Percentiles rank a stretch among this genome's conserved stretches.
phyloP scores from a whole-genome alignment of 2,329 filamentous ascomycete genomes.

The Paraphoma sp. region DNA sequence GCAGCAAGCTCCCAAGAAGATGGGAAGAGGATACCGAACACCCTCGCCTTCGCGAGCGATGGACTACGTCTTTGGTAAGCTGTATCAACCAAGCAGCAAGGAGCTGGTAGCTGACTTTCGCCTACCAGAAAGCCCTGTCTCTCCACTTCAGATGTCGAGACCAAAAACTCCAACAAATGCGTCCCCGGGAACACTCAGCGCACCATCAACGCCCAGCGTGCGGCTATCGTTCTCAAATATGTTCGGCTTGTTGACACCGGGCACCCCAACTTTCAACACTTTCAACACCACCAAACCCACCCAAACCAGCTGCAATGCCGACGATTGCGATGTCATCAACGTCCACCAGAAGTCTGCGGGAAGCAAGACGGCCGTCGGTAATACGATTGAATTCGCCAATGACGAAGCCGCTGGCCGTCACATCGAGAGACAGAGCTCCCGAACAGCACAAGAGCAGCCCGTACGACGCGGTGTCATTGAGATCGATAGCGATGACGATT shows the following conservation, averaged over 20 bases:
- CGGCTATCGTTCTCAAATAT: not conserved
- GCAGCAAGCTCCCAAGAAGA: not conserved
- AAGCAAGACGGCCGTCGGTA: not conserved
- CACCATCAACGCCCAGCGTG: not conserved
- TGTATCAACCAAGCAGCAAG: not conserved
- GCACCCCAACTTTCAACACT: not conserved
- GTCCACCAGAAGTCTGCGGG: not conserved
- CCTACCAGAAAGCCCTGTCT: not conserved
- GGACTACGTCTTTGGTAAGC: conserved; percentile 6
- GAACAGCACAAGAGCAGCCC: not conserved
- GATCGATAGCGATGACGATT: not conserved
- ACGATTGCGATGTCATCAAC: not conserved
- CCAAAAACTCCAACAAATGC: no score
- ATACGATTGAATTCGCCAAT: not conserved
- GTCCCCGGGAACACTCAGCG: not conserved
- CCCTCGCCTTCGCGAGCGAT: conserved; percentile 12
- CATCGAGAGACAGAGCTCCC: no score
- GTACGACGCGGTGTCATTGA: not conserved
- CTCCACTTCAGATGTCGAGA: not conserved
- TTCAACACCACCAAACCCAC: not conserved
- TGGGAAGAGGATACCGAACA: conserved; percentile 7
- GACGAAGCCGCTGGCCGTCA: not conserved
- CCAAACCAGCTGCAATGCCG: not conserved
- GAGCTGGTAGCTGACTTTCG: not conserved
- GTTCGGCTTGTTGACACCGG: conserved; percentile 2